Percentiles rank a stretch among this genome's conserved stretches.
Conservation (phyloP, 768 basidiomycete species). For the Tulasnella sp. region DNA sequence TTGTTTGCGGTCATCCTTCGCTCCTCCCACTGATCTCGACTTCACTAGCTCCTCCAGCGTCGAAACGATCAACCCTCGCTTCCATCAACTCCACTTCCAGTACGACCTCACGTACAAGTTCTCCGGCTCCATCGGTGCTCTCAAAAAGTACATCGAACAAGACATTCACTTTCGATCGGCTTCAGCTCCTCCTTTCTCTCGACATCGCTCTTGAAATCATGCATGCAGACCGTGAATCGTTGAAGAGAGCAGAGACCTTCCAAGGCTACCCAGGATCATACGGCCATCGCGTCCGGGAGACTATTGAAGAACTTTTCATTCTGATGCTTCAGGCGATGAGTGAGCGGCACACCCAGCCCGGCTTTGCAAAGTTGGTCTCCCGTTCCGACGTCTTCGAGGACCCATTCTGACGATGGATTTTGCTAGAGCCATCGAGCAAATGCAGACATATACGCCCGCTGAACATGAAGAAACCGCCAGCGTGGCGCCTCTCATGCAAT, state of each 20-base stretch:
- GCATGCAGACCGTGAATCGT: constrained; percentile 83
- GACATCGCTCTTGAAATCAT: constrained; percentile 89
- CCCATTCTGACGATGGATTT: constrained; percentile 9
- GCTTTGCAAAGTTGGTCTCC: constrained; percentile 65
- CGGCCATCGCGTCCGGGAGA: constrained; percentile 83
- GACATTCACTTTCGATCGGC: constrained; percentile 44
- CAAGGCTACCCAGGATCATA: constrained; percentile 80
- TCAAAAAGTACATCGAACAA: constrained; percentile 29
- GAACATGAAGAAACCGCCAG: constrained; percentile 76
- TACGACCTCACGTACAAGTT: constrained; percentile 32
- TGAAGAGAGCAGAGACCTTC: constrained; percentile 92
- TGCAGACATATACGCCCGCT: constrained; percentile 84
- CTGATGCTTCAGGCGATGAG: constrained; percentile 73
- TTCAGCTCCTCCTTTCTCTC: constrained; percentile 88
- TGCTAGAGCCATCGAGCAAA: constrained; percentile 77
- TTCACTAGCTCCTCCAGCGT: constrained; percentile 7
- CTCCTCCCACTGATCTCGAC: background rate
- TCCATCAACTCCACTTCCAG: constrained; percentile 33
- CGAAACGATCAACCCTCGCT: constrained; percentile 33
- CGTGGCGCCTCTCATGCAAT: constrained; percentile 91
- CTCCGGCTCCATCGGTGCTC: constrained; percentile 16
- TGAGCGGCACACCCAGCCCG: constrained; percentile 72
- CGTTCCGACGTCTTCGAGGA: background rate
- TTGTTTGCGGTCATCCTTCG: background rate
- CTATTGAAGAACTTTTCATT: constrained; percentile 91